Conservation (phyloP, 495 filamentous ascomycete genomes). For the Lasiosphaeria miniovina region DNA sequence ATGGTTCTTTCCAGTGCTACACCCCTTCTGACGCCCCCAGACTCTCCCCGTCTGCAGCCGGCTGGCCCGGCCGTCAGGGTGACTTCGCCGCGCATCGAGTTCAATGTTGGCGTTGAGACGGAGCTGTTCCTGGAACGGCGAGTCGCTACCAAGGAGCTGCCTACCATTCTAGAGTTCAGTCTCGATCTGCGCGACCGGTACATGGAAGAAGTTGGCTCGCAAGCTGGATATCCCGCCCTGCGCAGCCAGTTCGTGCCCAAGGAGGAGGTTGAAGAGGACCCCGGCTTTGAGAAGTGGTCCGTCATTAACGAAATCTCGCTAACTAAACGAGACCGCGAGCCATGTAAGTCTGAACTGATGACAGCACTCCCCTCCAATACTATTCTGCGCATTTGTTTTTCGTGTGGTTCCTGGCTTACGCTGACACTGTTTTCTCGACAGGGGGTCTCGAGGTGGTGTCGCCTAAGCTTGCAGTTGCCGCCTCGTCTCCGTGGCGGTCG, state of each 20-base stretch:
- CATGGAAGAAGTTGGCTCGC: not conserved
- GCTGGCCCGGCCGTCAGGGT: not conserved
- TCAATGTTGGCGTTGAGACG: not conserved
- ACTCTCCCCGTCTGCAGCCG: not conserved
- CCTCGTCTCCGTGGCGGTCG: not conserved
- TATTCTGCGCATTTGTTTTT: no score
- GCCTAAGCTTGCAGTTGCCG: not conserved
- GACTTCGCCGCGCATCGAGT: not conserved
- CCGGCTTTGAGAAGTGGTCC: not conserved
- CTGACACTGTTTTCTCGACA: not conserved
- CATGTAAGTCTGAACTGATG: not conserved
- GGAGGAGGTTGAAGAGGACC: not conserved
- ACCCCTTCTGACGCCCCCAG: no score
- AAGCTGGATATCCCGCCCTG: not conserved
- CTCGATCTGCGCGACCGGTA: not conserved
- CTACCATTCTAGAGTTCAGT: not conserved
- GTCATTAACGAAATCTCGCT: slow-evolving; percentile 1
- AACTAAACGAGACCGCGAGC: not conserved
- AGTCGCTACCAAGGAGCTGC: not conserved
- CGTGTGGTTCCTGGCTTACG: no score
- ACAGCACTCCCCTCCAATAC: no score
- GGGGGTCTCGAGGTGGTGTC: not conserved
- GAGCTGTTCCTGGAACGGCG: not conserved
- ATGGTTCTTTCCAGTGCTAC: no score
- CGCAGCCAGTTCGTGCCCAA: not conserved